phyloP scores from a whole-genome alignment of 805 yeast species.

The Torulaspora quercuum region DNA sequence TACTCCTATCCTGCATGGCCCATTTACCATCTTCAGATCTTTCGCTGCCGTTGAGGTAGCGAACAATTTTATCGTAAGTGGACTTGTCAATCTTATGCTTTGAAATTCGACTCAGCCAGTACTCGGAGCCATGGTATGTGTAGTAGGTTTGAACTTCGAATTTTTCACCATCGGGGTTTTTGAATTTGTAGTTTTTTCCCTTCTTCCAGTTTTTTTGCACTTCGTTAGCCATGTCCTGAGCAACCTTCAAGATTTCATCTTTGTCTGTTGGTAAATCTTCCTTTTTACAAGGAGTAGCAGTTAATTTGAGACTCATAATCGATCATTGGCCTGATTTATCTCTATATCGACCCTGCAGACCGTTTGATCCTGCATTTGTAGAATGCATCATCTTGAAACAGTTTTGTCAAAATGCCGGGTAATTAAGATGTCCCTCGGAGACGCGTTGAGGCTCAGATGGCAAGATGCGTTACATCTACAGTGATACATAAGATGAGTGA shows the following conservation, averaged over 20 bases:
- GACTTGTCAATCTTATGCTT: constrained; percentile 20
- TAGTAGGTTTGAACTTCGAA: constrained; percentile 36
- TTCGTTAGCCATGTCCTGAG: constrained; percentile 26
- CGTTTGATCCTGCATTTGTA: no score
- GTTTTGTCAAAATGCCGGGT: no score
- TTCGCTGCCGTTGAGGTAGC: constrained; percentile 34
- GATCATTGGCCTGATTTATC: no score
- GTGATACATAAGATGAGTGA: no score
- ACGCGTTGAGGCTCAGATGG: no score
- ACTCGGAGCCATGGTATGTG: constrained; percentile 29
- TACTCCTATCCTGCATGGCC: constrained; percentile 27
- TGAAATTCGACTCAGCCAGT: constrained; percentile 38
- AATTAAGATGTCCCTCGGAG: no score
- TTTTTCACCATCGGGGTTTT: constrained; percentile 25
- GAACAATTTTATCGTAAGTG: constrained; percentile 27
- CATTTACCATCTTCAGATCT: constrained; percentile 17
- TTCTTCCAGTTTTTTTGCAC: constrained; percentile 33
- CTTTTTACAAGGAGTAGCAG: constrained; percentile 11
- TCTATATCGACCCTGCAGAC: no score
- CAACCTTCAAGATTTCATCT: constrained; percentile 19
- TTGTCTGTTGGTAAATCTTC: constrained; percentile 17
- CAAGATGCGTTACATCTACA: no score
- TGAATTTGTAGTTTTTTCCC: constrained; percentile 34
- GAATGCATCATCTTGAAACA: no score
- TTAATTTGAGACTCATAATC: constrained; percentile 7